phyloP scores from a whole-genome alignment of 176 grass and related monocot genomes.

The Phragmites australis region DNA sequence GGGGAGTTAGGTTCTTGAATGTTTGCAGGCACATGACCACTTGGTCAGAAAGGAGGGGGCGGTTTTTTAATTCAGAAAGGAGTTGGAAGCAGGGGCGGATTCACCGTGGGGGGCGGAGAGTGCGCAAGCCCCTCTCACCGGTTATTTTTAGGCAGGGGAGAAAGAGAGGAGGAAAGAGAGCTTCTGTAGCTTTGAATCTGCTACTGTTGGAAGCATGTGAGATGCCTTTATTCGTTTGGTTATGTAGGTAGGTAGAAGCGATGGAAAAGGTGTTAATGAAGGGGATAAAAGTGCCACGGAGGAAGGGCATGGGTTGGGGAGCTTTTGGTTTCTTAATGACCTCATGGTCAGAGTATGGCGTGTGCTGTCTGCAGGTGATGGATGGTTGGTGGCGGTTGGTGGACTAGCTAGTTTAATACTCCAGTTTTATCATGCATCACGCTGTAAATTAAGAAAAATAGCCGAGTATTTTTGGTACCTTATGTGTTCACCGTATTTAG shows the following conservation, averaged over 20 bases:
- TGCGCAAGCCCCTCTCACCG: too few species aligned
- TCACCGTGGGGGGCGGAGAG: too few species aligned
- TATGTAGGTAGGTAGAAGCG: constrained; percentile 44
- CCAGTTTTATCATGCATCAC: constrained; percentile 36
- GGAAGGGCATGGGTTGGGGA: constrained; percentile 30
- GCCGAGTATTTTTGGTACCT: too few species aligned
- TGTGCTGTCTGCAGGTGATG: constrained; percentile 31
- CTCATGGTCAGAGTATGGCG: constrained; percentile 48
- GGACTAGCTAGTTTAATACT: constrained; percentile 35
- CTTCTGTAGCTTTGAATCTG: too few species aligned
- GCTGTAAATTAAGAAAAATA: too few species aligned
- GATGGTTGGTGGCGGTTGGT: constrained; percentile 42
- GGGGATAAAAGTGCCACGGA: constrained; percentile 37
- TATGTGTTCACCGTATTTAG: too few species aligned
- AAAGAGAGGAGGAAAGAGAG: constrained; percentile 1
- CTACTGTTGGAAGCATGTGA: constrained; percentile 74
- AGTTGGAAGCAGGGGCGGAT: background rate
- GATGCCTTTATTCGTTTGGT: constrained; percentile 15
- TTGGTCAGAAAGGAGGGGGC: constrained; percentile 20
- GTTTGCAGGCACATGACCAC: constrained; percentile 43
- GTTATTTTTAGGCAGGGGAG: too few species aligned
- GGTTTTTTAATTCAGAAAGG: background rate
- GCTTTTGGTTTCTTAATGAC: constrained; percentile 56
- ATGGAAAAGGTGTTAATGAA: constrained; percentile 42
- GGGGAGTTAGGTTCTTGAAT: constrained; percentile 34